These are phyloP conservation scores for Rhodamnia rubescens DNA, from an alignment of 345 rosid species.

Conservation along the genomic window DNA sequence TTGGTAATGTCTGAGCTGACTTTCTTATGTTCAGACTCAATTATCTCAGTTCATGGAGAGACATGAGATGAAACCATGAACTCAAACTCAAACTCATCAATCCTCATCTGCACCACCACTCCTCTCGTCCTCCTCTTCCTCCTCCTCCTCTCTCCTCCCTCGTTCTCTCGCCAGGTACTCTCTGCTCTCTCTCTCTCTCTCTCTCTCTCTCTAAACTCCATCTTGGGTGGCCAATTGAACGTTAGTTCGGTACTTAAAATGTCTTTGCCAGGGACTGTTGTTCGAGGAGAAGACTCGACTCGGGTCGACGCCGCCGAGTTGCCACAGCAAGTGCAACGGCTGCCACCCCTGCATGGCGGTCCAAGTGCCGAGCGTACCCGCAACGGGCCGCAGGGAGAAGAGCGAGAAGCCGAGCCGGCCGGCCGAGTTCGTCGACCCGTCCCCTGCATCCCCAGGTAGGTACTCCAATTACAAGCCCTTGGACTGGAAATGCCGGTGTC, in stretches of 20 bases:
- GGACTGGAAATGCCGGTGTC: constrained; percentile 85
- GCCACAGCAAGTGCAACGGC: constrained; percentile 73
- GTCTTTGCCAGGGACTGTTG: constrained; percentile 21
- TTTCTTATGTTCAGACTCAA: neutral
- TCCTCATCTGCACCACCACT: neutral
- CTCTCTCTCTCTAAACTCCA: neutral
- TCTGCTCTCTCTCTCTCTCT: neutral
- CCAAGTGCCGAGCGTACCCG: constrained; percentile 57
- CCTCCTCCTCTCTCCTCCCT: neutral
- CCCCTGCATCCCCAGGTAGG: constrained; percentile 25
- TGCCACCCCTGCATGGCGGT: constrained; percentile 93
- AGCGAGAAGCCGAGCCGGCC: neutral
- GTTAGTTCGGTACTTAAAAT: neutral
- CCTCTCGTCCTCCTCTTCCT: neutral
- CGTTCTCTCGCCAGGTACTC: neutral
- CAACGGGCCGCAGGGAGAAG: neutral
- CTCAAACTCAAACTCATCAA: neutral
- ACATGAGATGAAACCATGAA: neutral
- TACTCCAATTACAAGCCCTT: constrained; percentile 90
- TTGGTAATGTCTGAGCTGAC: neutral
- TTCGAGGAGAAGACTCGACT: constrained; percentile 63
- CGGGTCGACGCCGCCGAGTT: constrained; percentile 88
- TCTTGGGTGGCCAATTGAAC: neutral
- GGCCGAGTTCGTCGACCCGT: constrained; percentile 7
- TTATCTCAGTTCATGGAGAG: neutral